Evolutionary conservation across 306 rosid species (phyloP).

Genomic region (Vigna hirtella): DNA sequence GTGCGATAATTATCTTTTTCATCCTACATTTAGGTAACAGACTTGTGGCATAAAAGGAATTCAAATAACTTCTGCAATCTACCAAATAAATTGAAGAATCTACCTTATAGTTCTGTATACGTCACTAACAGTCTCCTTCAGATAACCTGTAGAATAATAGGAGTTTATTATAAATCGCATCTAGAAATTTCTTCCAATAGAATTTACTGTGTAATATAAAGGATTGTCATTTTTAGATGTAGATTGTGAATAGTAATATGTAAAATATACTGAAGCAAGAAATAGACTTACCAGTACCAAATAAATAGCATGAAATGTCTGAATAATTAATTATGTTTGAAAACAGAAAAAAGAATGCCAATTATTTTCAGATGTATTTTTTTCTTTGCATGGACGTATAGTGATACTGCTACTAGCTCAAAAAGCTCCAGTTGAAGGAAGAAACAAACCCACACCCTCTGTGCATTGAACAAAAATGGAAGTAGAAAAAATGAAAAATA

Average conservation of each 20-base stretch:
- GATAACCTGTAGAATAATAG: constrained; percentile 65
- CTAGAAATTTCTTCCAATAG: constrained; percentile 9
- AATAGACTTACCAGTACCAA: constrained; percentile 29
- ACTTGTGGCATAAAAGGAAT: constrained; percentile 16
- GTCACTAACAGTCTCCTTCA: constrained; percentile 68
- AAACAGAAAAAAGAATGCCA: constrained; percentile 28
- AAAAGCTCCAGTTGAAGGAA: constrained; percentile 16
- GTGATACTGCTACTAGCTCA: constrained; percentile 14
- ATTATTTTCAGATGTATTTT: constrained; percentile 12
- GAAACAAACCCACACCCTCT: constrained; percentile 1
- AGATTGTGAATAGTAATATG: constrained; percentile 22
- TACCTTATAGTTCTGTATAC: constrained; percentile 72
- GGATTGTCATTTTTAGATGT: not conserved
- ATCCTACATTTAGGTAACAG: not conserved
- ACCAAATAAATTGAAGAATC: constrained; percentile 38
- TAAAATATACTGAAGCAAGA: constrained; percentile 23
- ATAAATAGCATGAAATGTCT: constrained; percentile 16
- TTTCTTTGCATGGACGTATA: constrained; percentile 14
- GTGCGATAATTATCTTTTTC: not conserved
- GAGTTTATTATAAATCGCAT: constrained; percentile 38
- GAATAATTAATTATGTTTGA: constrained; percentile 27
- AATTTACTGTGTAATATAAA: constrained; percentile 21
- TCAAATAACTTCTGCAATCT: constrained; percentile 31
- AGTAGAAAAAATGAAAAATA: constrained; percentile 23
- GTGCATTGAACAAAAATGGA: constrained; percentile 18